These are phyloP conservation scores for Chalciporus pseudorubinellus DNA, from an alignment of 768 basidiomycete genomes.

Conservation along the genomic window DNA sequence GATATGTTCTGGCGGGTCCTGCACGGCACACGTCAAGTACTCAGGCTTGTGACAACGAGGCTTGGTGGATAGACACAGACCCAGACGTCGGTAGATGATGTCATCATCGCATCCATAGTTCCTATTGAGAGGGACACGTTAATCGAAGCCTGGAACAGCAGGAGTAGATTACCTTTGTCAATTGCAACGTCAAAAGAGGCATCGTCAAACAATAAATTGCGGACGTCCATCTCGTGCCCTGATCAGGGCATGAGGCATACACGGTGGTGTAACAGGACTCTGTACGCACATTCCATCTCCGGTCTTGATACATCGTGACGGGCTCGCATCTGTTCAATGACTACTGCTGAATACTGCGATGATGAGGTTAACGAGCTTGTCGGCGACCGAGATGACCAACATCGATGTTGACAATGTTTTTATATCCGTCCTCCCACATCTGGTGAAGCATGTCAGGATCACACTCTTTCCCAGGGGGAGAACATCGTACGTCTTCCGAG, in stretches of 20 bases:
- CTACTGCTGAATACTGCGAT: conserved; percentile 66
- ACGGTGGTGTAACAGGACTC: neutral
- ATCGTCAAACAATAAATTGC: conserved; percentile 56
- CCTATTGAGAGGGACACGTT: conserved; percentile 32
- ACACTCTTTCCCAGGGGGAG: neutral
- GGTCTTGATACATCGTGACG: conserved; percentile 50
- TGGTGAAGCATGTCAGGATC: conserved; percentile 28
- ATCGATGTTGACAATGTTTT: conserved; percentile 75
- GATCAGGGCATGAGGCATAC: neutral
- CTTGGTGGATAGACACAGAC: conserved; percentile 34
- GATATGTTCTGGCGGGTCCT: conserved; percentile 76
- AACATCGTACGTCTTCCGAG: conserved; percentile 62
- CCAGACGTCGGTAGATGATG: conserved; percentile 80
- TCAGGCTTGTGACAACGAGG: neutral
- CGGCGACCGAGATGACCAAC: conserved; percentile 38
- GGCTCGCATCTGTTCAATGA: conserved; percentile 71
- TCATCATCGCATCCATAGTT: conserved; percentile 91
- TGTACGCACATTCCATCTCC: conserved; percentile 65
- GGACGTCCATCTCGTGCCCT: conserved; percentile 88
- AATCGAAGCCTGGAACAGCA: neutral
- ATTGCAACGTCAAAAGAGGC: conserved; percentile 74
- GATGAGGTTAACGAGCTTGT: neutral
- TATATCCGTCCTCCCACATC: conserved; percentile 90
- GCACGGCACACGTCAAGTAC: neutral
- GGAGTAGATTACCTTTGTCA: conserved; percentile 60